Evolutionary conservation across 2,329 filamentous ascomycete species (phyloP).

Genomic region (Capronia coronata): DNA sequence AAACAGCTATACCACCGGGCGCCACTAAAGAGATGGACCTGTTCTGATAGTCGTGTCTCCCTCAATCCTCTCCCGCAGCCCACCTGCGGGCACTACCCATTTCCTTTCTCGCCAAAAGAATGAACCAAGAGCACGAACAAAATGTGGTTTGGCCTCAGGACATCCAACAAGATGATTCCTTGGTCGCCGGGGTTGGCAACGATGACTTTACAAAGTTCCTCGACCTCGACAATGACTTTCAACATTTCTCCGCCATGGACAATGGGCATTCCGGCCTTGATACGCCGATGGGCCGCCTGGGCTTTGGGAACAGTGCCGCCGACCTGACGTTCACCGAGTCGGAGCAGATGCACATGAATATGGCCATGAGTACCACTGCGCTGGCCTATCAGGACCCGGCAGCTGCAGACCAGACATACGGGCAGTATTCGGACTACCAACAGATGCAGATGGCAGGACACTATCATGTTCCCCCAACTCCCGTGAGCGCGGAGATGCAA

Average conservation of each 20-base stretch:
- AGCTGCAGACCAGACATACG: constrained; percentile 26
- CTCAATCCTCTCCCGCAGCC: constrained; percentile 21
- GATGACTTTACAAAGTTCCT: constrained; percentile 47
- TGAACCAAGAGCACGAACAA: constrained; percentile 25
- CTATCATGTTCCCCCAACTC: constrained; percentile 39
- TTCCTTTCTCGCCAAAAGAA: constrained; percentile 12
- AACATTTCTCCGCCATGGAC: constrained; percentile 37
- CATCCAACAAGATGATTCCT: constrained; percentile 36
- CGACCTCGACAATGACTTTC: constrained; percentile 44
- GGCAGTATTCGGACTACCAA: constrained; percentile 29
- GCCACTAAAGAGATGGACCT: constrained; percentile 14
- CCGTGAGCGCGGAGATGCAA: constrained; percentile 46
- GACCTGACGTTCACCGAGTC: constrained; percentile 12
- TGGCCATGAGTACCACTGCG: constrained; percentile 20
- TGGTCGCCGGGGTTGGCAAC: constrained; percentile 36
- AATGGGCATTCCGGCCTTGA: constrained; percentile 35
- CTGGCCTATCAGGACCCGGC: constrained; percentile 24
- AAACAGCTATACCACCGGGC: neutral
- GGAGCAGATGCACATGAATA: constrained; percentile 27
- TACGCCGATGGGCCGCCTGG: constrained; percentile 36
- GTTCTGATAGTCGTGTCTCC: constrained; percentile 16
- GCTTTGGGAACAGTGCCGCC: constrained; percentile 30
- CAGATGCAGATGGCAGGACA: constrained; percentile 28
- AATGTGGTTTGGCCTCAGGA: constrained; percentile 36
- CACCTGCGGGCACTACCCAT: constrained; percentile 23